Conservation (phyloP, 495 filamentous ascomycete genomes). For the Aspergillus panamensis region DNA sequence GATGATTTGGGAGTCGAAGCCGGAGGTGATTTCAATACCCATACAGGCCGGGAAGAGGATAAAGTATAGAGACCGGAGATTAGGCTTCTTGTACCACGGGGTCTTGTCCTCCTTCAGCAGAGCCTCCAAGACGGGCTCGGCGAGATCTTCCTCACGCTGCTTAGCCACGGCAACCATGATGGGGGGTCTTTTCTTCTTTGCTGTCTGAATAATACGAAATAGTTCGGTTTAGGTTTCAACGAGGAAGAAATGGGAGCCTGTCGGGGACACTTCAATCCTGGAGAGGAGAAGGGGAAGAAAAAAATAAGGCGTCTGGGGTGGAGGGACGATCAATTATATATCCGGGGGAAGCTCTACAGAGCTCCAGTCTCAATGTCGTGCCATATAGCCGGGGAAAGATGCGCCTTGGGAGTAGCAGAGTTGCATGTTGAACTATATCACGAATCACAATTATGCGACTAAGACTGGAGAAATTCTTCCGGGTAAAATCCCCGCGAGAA, state of each 20-base stretch:
- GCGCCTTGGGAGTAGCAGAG: not conserved
- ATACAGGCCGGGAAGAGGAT: conserved; percentile 63
- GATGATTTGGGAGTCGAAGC: conserved; percentile 70
- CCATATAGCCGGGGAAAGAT: not conserved
- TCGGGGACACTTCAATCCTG: not conserved
- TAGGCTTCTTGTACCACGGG: conserved; percentile 60
- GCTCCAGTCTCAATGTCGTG: not conserved
- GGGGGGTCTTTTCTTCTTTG: not conserved
- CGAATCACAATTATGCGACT: not conserved
- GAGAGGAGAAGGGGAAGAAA: not conserved
- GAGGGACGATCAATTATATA: conserved; percentile 10
- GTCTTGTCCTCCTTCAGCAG: conserved; percentile 25
- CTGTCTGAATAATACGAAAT: too few relatives aligned
- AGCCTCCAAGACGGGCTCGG: conserved; percentile 28
- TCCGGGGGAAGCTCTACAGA: not conserved
- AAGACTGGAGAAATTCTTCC: not conserved
- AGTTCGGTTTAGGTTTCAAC: too few relatives aligned
- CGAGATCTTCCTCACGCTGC: conserved; percentile 30
- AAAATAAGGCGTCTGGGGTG: not conserved
- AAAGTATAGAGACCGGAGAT: conserved; percentile 58
- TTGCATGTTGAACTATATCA: not conserved
- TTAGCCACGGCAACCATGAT: conserved; percentile 29
- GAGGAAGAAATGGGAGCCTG: not conserved
- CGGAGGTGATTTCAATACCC: conserved; percentile 68
- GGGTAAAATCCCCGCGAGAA: conserved; percentile 15